Evolutionary conservation across 2,329 filamentous ascomycete genomes (phyloP).

Genomic region (Teratosphaeria gauchensis): DNA sequence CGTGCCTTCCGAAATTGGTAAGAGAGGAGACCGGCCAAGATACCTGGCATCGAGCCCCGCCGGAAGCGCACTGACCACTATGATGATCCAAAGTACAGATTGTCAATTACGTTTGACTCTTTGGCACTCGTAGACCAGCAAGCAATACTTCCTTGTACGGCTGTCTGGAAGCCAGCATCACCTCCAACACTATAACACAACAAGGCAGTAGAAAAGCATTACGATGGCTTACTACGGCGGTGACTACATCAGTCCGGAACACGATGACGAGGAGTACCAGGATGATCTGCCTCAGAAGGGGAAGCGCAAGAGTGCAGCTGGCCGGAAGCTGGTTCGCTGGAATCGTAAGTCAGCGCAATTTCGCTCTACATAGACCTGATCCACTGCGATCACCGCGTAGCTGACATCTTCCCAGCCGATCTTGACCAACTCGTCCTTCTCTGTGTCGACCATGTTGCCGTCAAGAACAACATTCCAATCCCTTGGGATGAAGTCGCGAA

Average conservation of each 20-base stretch:
- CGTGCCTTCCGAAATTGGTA: not conserved
- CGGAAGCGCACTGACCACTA: not conserved
- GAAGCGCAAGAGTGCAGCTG: constrained; percentile 13
- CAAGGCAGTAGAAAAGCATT: not conserved
- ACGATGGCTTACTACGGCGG: not conserved
- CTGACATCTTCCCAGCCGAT: constrained; percentile 8
- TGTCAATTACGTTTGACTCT: not conserved
- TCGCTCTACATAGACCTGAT: not conserved
- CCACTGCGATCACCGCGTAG: constrained; percentile 1
- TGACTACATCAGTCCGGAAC: not conserved
- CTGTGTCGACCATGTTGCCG: constrained; percentile 13
- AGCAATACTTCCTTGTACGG: not conserved
- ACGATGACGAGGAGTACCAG: not conserved
- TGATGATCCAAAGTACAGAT: not conserved
- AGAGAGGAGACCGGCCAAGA: not conserved
- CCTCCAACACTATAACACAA: not conserved
- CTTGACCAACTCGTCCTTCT: constrained; percentile 20
- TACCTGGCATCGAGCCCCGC: not conserved
- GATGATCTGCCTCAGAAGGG: not conserved
- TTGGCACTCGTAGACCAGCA: not conserved
- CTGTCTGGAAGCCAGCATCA: not conserved
- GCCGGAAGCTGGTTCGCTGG: constrained; percentile 22
- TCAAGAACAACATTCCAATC: constrained; percentile 8
- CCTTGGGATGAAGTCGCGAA: constrained; percentile 15
- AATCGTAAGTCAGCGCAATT: constrained; percentile 12